Evolutionary conservation across 495 filamentous ascomycete species (phyloP).

Genomic region (Aspergillus bertholletiae): DNA sequence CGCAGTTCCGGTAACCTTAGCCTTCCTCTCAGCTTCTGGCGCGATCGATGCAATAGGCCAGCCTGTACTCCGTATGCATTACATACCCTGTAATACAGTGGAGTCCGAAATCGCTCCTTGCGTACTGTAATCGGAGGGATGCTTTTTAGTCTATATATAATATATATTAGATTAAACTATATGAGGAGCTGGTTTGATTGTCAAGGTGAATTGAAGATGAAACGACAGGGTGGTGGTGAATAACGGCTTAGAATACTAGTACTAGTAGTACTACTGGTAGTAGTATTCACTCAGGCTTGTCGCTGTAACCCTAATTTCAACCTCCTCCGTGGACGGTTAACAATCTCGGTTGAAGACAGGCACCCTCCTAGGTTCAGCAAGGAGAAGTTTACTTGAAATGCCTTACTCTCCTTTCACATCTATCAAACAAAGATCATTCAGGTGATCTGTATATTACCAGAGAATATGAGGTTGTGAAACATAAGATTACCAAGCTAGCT

Average conservation of each 20-base stretch:
- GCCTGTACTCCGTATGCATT: background rate
- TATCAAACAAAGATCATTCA: background rate
- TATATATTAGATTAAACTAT: background rate
- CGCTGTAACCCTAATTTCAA: too few relatives aligned
- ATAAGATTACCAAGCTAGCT: background rate
- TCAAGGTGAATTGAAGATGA: background rate
- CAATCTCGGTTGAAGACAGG: background rate
- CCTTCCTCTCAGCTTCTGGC: constrained; percentile 15
- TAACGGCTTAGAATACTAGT: too few relatives aligned
- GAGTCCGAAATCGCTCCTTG: constrained; percentile 9
- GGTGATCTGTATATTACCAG: background rate
- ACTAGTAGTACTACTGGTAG: too few relatives aligned
- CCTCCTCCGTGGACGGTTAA: too few relatives aligned
- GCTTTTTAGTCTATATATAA: background rate
- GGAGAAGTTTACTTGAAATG: background rate
- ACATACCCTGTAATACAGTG: background rate
- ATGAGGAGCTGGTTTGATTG: background rate
- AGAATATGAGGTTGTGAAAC: background rate
- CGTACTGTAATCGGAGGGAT: background rate
- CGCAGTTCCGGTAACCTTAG: constrained; percentile 7
- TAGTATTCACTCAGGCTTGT: too few relatives aligned
- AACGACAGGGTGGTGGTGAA: too few relatives aligned
- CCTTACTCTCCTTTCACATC: background rate
- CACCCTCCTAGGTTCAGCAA: background rate
- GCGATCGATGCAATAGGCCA: constrained; percentile 8